Evolutionary conservation across 352 stramenopile species (phyloP).

Genomic region (Plasmopara muralis): DNA sequence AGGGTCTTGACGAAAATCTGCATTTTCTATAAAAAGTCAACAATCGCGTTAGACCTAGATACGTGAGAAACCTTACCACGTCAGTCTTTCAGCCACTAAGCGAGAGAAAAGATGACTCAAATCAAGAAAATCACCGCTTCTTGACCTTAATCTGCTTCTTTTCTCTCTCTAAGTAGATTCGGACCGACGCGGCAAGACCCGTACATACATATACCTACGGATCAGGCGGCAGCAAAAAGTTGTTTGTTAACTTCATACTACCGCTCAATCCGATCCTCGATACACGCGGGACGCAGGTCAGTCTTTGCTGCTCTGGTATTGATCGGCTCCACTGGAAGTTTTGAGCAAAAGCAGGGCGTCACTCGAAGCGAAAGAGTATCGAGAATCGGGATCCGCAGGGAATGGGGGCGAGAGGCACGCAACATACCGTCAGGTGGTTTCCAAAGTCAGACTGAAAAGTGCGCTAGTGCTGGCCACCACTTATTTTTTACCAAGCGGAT

Average conservation of each 20-base stretch:
- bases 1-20: conserved; percentile 95
- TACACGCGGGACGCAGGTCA: conserved; percentile 52
- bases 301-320: conserved; percentile 24
- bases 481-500: too few relatives aligned
- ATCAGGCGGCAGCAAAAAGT: conserved; percentile 26
- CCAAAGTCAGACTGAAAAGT: conserved; percentile 40
- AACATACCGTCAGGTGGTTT: conserved; percentile 77
- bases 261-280: conserved; percentile 78
- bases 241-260: conserved; percentile 1
- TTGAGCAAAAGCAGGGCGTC: conserved; percentile 13
- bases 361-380: conserved; percentile 25
- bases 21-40: conserved; percentile 60
- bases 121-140: not conserved
- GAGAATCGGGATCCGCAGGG: conserved; percentile 31
- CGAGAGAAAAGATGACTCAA: conserved; percentile 2
- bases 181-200: conserved; percentile 24
- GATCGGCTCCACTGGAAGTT: conserved; percentile 4
- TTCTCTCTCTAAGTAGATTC: conserved; percentile 1
- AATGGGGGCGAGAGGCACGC: not conserved
- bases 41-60: conserved; percentile 15
- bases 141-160: not conserved
- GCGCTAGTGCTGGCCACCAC: too few relatives aligned
- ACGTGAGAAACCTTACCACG: conserved; percentile 7
- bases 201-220: conserved; percentile 85
- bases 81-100: conserved; percentile 7